Evolutionary conservation across 2,329 filamentous ascomycete genomes (phyloP), one percentile per base, ranked within the genome.

Genomic region (Blastomyces gilchristii): DNA sequence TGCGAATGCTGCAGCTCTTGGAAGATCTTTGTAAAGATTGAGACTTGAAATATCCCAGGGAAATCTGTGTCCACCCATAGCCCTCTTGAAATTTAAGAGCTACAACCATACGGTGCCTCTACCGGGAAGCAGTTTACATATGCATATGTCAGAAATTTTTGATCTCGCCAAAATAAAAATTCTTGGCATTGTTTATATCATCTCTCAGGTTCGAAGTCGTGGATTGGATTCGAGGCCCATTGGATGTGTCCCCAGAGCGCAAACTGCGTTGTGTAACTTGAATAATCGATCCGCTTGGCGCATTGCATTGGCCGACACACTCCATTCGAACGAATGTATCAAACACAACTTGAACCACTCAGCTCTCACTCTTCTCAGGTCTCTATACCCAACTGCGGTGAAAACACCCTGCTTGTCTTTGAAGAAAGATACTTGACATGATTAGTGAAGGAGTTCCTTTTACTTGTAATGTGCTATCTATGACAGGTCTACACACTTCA

Each of bases 21-120:
- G 77, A 82, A 69, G 81, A 83, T 71, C 72, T 83, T 50, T 82
- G 75, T 62, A 73, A 71, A 62, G 74, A 77, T 59, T 74, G 62
- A 71, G 39, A 28, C 12, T 25, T 25, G 31, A 8, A 3, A 31
- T 25, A 18, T 8, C 18, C 9, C 0, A 12, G 7, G 39, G 3
- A 14, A 53, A 6, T 16, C 45, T 2, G 2, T 22, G 28, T 18
- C 45, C 1, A 37, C 16, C 5, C 12, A 31, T 22, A 8, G 11
- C 8, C 18, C 9, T 37, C 9, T 34, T 18, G 28, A 22, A 54
- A n/a, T n/a, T 6, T 22, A 7, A 9, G 45, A 47, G 18, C 18
- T 47, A n/a, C 18, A 4, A 22, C 31, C 9, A 57, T 41, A 22
- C 14, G 16, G 34, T 57, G 34, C 6, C 18, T 7, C 34, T 57